Base-by-base conservation (phyloP, 2,329 filamentous ascomycete genomes). In the Thielaviopsis ethacetica region DNA sequence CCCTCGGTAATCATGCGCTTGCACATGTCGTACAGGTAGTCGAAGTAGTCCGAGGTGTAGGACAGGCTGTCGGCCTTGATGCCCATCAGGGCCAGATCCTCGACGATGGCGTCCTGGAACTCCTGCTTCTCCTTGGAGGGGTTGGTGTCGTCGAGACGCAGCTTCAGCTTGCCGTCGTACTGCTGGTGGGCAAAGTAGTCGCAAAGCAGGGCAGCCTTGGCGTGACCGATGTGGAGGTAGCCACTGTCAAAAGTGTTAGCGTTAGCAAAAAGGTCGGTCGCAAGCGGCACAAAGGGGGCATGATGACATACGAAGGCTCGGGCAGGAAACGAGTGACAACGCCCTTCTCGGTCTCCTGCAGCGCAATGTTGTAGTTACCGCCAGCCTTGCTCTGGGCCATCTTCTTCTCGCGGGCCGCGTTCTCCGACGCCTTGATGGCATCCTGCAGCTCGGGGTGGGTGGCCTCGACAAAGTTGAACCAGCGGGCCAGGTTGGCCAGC, bases 101-200 rank as follows among this genome's bases (percentile, higher is more conserved):
- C 86, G 47, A 95, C 77, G 63, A 98, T 98, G 5, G 90, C 81
- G 72, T 97, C 90, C 70, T 97, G 85, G 70, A 85, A 98, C 74
- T 97, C 93, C 70, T 91, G 84, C 76, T 95, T 96, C 77, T 98
- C 93, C 71, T 97, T 97, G 62, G 86, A 84, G 7, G 93, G 93
- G 73, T 98, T 98, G 59, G 93, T 98, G 68, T 98, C 93, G 69
- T 98, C 93, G 68, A 98, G 93, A 62, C 93, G 87, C 55, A 97
- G 81, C 61, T 94, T 83, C 66, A 98, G 78, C 66, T 86, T 94
- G 67, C 93, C 93, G 62, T 91, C 84, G 76, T 95, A 95, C 65
- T 89, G 87, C 70, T 90, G 85, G 71, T 96, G 90, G 52, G 90
- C 91, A 66, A 97, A 97, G 77, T 95, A 97, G 71, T 97, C 91